These are phyloP conservation scores for Oxyria digyna DNA, from an alignment of 148 eudicot species.

Conservation along the genomic window DNA sequence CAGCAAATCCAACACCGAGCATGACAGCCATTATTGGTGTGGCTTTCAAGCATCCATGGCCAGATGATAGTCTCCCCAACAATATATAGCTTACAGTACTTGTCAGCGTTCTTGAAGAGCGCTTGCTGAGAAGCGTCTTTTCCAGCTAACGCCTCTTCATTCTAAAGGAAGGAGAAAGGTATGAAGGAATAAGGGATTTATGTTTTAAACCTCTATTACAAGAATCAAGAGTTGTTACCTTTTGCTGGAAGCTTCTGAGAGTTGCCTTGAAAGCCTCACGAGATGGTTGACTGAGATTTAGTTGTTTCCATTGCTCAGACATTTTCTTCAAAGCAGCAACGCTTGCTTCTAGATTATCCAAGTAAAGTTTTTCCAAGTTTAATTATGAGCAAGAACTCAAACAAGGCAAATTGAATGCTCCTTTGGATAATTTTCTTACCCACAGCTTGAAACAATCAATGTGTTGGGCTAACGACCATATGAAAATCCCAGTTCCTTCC, in stretches of 20 bases:
- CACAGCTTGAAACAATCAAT: conserved; percentile 65
- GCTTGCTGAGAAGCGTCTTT: conserved; percentile 30
- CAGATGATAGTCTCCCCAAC: conserved; percentile 49
- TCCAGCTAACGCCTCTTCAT: conserved; percentile 42
- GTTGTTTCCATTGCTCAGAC: conserved; percentile 38
- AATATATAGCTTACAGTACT: conserved; percentile 53
- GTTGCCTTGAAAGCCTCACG: conserved; percentile 38
- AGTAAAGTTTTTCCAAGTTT: conserved; percentile 49
- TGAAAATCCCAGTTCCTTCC: conserved; percentile 42
- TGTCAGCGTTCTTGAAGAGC: conserved; percentile 45
- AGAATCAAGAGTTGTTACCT: conserved; percentile 25
- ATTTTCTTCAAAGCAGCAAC: conserved; percentile 49
- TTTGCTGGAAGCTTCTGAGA: conserved; percentile 47
- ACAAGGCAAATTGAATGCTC: conserved; percentile 3
- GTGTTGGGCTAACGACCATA: conserved; percentile 54
- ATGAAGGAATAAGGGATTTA: background rate
- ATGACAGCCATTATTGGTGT: conserved; percentile 23
- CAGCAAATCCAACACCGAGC: conserved; percentile 40
- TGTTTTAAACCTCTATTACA: background rate
- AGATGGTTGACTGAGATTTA: conserved; percentile 31
- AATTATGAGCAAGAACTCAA: conserved; percentile 5
- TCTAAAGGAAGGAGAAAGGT: conserved; percentile 23
- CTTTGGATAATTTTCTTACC: conserved; percentile 31
- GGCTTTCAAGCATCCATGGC: conserved; percentile 50
- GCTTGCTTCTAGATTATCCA: conserved; percentile 54